Evolutionary conservation across 768 basidiomycete genomes (phyloP), one percentile per base, ranked within the genome.

Genomic region (Candolleomyces efflorescens): DNA sequence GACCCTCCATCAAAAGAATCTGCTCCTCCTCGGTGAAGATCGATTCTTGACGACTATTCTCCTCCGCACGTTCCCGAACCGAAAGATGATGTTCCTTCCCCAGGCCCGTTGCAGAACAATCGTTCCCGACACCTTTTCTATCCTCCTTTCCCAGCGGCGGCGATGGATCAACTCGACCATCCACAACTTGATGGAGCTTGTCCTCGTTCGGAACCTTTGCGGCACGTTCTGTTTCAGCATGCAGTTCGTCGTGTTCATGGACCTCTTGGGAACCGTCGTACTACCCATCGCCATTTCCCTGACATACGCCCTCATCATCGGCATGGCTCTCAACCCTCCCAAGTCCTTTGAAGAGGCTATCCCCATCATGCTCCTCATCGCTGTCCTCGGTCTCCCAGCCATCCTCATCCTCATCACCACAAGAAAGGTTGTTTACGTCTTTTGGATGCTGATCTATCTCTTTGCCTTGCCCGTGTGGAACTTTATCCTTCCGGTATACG

Each of bases 101-200:
- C 94, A 98, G 72, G 97, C 97, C 12, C 82, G 84, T 63, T 99
- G 97, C 69, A 80, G 94, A 59, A 99, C 97, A 23, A 84, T 99
- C 65, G 97, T 93, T 20, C 97, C 97, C 5, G 96, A 99, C 69
- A 94, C 94, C 0, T 98, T 99, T 75, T 77, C 82, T 23, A 83
- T 98, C 24, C 82, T 99, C 46, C 83, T 99, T 18, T 98, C 97
- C 0, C 97, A 99, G 69, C 92, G 97, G 32, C 87, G 97, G 18
- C 88, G 97, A 56, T 99, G 97, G 97, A 98, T 99, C 76, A 98
- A 98, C 73, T 98, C 96, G 15, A 98, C 97, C 0, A 92, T 99
- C 52, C 97, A 98, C 78, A 98, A 99, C 71, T 85, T 99, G 52
- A 98, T 98, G 94, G 97, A 99, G 71, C 88, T 99, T 39, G 92